A percentile compares a stretch with the other conserved stretches of the same genome.
These are phyloP conservation scores for Flaveria trinervia DNA, from an alignment of 129 eudicot species.

Conservation along the genomic window DNA sequence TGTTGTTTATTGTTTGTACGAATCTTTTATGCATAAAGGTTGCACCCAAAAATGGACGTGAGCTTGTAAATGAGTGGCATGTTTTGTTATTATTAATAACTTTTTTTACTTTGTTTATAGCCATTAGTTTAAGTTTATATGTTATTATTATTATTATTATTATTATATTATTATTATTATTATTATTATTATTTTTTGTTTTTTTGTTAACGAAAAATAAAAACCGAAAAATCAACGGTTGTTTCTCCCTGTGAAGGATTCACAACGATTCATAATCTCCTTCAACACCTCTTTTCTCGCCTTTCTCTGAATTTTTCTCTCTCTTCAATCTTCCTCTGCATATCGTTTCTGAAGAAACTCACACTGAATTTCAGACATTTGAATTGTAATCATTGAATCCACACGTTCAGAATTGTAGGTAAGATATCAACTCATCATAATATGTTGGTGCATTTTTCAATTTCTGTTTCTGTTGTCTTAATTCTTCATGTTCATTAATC, in stretches of 20 bases:
- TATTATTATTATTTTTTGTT: neutral
- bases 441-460: neutral
- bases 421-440: conserved; percentile 18
- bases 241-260: conserved; percentile 23
- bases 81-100: too few relatives aligned
- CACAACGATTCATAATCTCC: conserved; percentile 21
- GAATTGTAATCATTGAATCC: conserved; percentile 17
- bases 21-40: neutral
- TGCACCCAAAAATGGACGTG: neutral
- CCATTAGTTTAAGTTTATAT: conserved; percentile 21
- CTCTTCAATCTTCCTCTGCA: conserved; percentile 28
- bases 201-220: neutral
- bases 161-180: too few relatives aligned
- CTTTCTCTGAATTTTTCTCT: conserved; percentile 27
- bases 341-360: conserved; percentile 16
- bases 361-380: conserved; percentile 16
- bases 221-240: conserved; percentile 25
- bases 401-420: conserved; percentile 29
- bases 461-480: neutral
- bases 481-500: conserved; percentile 9
- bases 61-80: conserved; percentile 9
- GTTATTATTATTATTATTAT: neutral
- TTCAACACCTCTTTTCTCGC: conserved; percentile 24
- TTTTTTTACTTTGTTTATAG: neutral
- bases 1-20: neutral